Evolutionary conservation across 352 stramenopile species (phyloP).

Genomic region (Phytophthora litchii): DNA sequence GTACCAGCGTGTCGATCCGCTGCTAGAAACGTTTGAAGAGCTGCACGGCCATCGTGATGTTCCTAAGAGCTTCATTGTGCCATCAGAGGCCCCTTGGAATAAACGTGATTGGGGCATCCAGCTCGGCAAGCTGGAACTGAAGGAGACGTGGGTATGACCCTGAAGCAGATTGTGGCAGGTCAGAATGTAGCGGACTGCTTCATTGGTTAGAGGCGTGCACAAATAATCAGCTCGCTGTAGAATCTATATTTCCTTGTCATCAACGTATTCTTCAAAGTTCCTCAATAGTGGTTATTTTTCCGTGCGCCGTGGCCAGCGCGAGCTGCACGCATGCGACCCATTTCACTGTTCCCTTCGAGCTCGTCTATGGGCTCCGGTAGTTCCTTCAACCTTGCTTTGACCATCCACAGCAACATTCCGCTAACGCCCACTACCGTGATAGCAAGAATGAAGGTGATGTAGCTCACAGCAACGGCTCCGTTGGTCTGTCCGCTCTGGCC

Average conservation of each 20-base stretch:
- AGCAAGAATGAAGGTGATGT: conserved; percentile 81
- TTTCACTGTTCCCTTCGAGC: conserved; percentile 39
- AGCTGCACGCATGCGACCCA: conserved; percentile 35
- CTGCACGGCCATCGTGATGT: conserved; percentile 18
- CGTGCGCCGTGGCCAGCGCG: conserved; percentile 22
- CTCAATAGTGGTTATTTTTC: conserved; percentile 36
- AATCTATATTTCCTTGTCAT: conserved; percentile 22
- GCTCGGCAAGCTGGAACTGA: conserved; percentile 20
- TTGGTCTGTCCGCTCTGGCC: conserved; percentile 79
- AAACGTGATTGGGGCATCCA: conserved; percentile 18
- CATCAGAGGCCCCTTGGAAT: conserved; percentile 15
- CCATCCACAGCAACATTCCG: conserved; percentile 73
- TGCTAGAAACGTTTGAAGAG: conserved; percentile 19
- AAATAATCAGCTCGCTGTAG: conserved; percentile 9
- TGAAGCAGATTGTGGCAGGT: background rate
- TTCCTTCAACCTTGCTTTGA: conserved; percentile 64
- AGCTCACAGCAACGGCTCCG: conserved; percentile 72
- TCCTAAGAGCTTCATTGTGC: conserved; percentile 14
- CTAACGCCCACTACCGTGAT: conserved; percentile 73
- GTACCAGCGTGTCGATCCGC: conserved; percentile 11
- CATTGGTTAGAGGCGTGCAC: background rate
- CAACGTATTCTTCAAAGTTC: background rate
- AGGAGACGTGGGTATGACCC: background rate
- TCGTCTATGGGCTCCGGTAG: conserved; percentile 46
- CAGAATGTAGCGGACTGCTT: background rate